These are phyloP conservation scores for Penicillium sp. DNA, from an alignment of 2,329 filamentous ascomycete genomes.

Conservation along the genomic window DNA sequence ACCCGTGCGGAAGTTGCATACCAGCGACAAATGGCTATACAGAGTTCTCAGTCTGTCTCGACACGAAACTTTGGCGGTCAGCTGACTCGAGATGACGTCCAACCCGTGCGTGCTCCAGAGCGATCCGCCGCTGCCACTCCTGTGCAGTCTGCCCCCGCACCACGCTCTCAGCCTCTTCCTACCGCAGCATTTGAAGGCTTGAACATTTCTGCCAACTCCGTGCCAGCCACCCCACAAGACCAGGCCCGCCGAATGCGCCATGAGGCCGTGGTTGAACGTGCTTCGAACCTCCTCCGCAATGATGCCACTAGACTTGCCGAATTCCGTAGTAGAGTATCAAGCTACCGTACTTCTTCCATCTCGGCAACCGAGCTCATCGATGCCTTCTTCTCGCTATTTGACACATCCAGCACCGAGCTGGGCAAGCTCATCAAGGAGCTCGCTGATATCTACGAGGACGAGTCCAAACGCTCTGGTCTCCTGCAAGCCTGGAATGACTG, in stretches of 20 bases:
- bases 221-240: conserved; percentile 66
- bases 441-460: conserved; percentile 86
- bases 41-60: conserved; percentile 77
- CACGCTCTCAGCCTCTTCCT: conserved; percentile 28
- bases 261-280: conserved; percentile 79
- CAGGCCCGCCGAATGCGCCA: conserved; percentile 78
- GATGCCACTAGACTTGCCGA: conserved; percentile 69
- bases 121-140: conserved; percentile 30
- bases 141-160: conserved; percentile 22
- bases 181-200: conserved; percentile 51
- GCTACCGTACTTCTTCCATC: conserved; percentile 68
- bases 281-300: conserved; percentile 74
- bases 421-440: conserved; percentile 89
- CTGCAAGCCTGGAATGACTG: conserved; percentile 90
- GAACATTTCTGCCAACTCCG: conserved; percentile 43
- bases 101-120: conserved; percentile 48
- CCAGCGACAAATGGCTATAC: conserved; percentile 87
- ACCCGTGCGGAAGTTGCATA: conserved; percentile 85
- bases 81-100: conserved; percentile 57
- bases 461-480: conserved; percentile 67
- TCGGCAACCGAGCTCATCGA: conserved; percentile 77
- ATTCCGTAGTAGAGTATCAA: conserved; percentile 77
- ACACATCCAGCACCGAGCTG: conserved; percentile 74
- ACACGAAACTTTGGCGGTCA: conserved; percentile 82
- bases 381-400: conserved; percentile 81